A percentile compares a stretch with the other conserved stretches of the same genome.
Evolutionary conservation across 192 early-diverging fungal species (phyloP).

Genomic region (Kappamyces sp.): DNA sequence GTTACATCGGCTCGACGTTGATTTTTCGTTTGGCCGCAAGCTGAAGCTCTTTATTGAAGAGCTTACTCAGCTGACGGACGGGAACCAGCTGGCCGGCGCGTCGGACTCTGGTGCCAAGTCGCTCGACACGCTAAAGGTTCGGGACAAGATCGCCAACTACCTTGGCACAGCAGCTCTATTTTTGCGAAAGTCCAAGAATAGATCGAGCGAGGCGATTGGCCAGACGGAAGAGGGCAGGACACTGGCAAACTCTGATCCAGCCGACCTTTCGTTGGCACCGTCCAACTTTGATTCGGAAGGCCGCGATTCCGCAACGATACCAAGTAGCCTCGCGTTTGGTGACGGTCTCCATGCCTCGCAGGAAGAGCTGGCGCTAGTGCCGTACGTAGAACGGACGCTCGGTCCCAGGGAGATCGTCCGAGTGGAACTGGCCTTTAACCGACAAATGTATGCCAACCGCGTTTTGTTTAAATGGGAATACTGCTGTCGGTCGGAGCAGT

Average conservation of each 20-base stretch:
- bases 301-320: no score
- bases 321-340: no score
- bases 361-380: background rate
- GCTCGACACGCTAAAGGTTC: background rate
- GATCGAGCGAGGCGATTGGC: background rate
- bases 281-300: no score
- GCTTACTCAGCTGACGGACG: constrained; percentile 19
- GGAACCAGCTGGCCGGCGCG: background rate
- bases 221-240: background rate
- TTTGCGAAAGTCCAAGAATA: background rate
- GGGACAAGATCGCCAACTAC: constrained; percentile 6
- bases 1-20: constrained; percentile 33
- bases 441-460: background rate
- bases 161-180: background rate
- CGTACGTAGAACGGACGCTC: background rate
- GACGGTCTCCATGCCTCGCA: no score
- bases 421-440: constrained; percentile 7
- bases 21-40: constrained; percentile 26
- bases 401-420: background rate
- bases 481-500: background rate
- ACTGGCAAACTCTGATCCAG: no score
- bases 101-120: no score
- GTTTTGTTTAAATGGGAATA: constrained; percentile 11
- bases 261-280: no score
- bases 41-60: constrained; percentile 54